phyloP scores from a whole-genome alignment of 73 alveolate species.

The Symbiodinium natans region DNA sequence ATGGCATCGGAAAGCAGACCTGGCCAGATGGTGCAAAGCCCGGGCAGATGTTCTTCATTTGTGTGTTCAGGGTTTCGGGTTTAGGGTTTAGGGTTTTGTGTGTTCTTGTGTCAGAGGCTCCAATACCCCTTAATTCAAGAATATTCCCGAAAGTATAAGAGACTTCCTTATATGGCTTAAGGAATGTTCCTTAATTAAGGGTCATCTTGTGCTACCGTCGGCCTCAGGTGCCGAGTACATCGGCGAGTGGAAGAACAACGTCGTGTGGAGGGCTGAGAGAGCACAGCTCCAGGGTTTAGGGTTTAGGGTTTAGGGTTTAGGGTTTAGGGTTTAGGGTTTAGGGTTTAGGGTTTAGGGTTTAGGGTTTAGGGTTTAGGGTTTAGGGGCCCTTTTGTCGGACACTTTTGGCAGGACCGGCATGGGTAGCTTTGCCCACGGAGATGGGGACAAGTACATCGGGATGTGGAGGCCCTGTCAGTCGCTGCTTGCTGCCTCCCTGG shows the following conservation, averaged over 20 bases:
- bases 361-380: too few relatives aligned
- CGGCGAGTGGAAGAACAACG: constrained; percentile 90
- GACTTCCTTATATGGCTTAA: neutral
- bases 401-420: constrained; percentile 49
- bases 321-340: too few relatives aligned
- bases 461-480: constrained; percentile 75
- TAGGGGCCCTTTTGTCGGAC: too few relatives aligned
- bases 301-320: too few relatives aligned
- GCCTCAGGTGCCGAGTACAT: constrained; percentile 67
- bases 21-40: constrained; percentile 80
- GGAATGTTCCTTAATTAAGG: neutral
- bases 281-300: neutral
- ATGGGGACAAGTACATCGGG: constrained; percentile 69
- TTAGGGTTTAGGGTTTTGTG: too few relatives aligned
- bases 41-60: neutral
- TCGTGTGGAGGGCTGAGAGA: constrained; percentile 37
- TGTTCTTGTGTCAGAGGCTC: neutral
- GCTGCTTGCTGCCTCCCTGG: too few relatives aligned
- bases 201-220: neutral
- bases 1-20: constrained; percentile 73
- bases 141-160: neutral
- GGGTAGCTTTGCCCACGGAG: constrained; percentile 88
- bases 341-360: too few relatives aligned
- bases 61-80: neutral
- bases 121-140: neutral